These are phyloP conservation scores for Colletotrichum musae DNA, from an alignment of 2,329 filamentous ascomycete species.

Conservation along the genomic window DNA sequence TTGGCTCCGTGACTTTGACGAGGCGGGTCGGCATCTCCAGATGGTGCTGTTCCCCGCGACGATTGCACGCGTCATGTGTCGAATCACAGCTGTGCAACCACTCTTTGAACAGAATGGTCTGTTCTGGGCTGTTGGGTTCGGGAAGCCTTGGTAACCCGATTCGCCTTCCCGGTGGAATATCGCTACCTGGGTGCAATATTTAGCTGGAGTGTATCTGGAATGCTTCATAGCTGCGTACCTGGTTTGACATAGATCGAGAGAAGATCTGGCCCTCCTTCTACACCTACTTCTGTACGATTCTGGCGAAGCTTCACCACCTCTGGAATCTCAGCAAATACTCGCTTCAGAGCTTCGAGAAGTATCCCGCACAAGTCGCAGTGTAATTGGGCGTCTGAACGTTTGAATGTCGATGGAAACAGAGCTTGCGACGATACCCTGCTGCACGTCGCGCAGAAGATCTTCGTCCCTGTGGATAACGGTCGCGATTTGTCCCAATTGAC, in stretches of 20 bases:
- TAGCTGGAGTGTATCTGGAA: neutral
- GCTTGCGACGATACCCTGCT: neutral
- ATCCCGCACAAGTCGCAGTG: constrained; percentile 13
- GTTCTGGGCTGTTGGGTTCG: constrained; percentile 3
- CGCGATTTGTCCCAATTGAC: neutral
- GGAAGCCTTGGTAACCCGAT: constrained; percentile 8
- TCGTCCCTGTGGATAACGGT: neutral
- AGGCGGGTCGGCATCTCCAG: constrained; percentile 20
- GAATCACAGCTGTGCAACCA: constrained; percentile 19
- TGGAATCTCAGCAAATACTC: neutral
- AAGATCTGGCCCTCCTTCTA: constrained; percentile 17
- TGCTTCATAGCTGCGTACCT: neutral
- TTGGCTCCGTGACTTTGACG: constrained; percentile 4
- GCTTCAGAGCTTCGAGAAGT: neutral
- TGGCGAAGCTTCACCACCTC: neutral
- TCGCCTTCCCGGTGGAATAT: constrained; percentile 1
- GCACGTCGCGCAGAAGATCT: constrained; percentile 7
- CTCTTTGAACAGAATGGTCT: constrained; percentile 15
- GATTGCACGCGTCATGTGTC: constrained; percentile 6
- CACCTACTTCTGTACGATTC: neutral
- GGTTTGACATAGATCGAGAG: constrained; percentile 23
- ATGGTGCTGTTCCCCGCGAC: neutral
- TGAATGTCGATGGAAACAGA: neutral
- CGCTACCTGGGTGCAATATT: neutral
- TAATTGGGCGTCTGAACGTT: neutral